Evolutionary conservation across 345 rosid genomes (phyloP).

Genomic region (Citrus glauca): DNA sequence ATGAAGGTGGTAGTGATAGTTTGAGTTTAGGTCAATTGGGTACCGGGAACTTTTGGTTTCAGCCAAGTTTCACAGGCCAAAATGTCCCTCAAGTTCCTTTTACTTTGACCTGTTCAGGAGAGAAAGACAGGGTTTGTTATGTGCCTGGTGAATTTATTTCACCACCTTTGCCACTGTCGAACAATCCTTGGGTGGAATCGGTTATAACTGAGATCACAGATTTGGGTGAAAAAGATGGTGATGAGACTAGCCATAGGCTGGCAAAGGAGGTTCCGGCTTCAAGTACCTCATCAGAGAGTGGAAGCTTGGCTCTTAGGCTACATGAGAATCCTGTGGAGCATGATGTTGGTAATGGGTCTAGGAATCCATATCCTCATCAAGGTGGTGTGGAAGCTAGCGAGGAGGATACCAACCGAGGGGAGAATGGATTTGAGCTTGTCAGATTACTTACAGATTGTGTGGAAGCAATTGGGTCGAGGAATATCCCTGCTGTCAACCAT

Average conservation of each 20-base stretch:
- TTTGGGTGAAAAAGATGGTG: constrained; percentile 58
- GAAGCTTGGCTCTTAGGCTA: constrained; percentile 47
- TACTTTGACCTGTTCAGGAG: constrained; percentile 64
- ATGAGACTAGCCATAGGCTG: constrained; percentile 54
- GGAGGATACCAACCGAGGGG: constrained; percentile 45
- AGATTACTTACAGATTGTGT: constrained; percentile 66
- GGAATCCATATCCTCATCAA: constrained; percentile 42
- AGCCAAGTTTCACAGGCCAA: constrained; percentile 45
- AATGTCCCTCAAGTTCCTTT: constrained; percentile 56
- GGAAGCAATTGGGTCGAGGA: constrained; percentile 75
- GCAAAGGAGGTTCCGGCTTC: constrained; percentile 77
- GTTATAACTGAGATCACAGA: constrained; percentile 69
- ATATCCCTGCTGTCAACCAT: constrained; percentile 58
- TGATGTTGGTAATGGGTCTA: constrained; percentile 57
- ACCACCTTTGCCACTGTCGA: constrained; percentile 57
- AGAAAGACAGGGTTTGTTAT: constrained; percentile 67
- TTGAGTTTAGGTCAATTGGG: constrained; percentile 46
- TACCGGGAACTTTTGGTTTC: constrained; percentile 68
- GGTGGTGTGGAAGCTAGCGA: constrained; percentile 39
- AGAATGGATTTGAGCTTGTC: constrained; percentile 75
- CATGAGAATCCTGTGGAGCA: constrained; percentile 41
- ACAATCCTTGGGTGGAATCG: constrained; percentile 79
- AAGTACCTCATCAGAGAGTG: constrained; percentile 74
- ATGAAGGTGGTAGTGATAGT: constrained; percentile 39
- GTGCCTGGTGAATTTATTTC: constrained; percentile 66